A percentile compares a stretch with the other conserved stretches of the same genome.
These are phyloP conservation scores for Naganishia onofrii DNA, from an alignment of 768 basidiomycete genomes.

Conservation along the genomic window DNA sequence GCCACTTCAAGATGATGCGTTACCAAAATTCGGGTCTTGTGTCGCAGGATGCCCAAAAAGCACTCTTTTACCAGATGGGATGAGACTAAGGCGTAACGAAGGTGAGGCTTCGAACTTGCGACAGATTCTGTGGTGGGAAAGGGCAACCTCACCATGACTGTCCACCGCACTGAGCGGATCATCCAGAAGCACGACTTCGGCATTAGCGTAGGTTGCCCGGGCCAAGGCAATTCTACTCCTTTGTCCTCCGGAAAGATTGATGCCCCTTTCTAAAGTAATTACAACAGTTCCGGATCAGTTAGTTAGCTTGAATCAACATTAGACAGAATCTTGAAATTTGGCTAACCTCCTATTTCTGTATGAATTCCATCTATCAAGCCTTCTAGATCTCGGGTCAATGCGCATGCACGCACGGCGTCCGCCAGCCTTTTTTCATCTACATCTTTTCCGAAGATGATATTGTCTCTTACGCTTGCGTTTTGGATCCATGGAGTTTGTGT, in stretches of 20 bases:
- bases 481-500: not conserved
- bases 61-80: slow-evolving; percentile 66
- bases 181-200: slow-evolving; percentile 46
- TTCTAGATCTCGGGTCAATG: no score
- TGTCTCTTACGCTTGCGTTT: no score
- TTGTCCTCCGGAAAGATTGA: slow-evolving; percentile 51
- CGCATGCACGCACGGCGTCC: no score
- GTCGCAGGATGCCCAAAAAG: slow-evolving; percentile 55
- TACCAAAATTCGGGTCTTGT: slow-evolving; percentile 63
- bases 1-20: slow-evolving; percentile 50
- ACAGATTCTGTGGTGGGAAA: slow-evolving; percentile 51
- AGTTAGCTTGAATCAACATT: no score
- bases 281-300: no score
- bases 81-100: slow-evolving; percentile 56
- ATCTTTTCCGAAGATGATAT: no score
- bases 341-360: no score
- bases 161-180: slow-evolving; percentile 40
- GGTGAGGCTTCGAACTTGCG: slow-evolving; percentile 67
- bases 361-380: no score
- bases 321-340: no score
- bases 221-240: slow-evolving; percentile 45
- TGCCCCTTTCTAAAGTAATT: slow-evolving; percentile 76
- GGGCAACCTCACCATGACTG: slow-evolving; percentile 12
- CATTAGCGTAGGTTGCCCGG: slow-evolving; percentile 40
- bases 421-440: no score